Evolutionary conservation across 169 alveolate genomes (phyloP), one percentile per base, ranked within the genome.

Genomic region (Plasmodium adleri): DNA sequence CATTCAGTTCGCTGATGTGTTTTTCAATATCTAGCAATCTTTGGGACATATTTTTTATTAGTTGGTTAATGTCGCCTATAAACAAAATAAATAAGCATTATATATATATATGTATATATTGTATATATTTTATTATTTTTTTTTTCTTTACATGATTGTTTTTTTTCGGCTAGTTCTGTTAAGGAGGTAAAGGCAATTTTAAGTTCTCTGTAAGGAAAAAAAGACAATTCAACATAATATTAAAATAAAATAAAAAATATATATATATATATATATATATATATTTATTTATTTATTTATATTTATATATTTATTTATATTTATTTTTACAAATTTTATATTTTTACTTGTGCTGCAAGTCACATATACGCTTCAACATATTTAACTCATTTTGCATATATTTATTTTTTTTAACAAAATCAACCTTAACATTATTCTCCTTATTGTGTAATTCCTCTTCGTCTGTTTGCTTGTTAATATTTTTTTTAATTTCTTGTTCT

Each of bases 401-500:
- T 8, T 80, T 80, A 62, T 80, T 80, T 26, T 80, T 66, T 60
- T 80, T 80, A 26, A 67, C 47, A 15, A 80, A 32, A 47, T 80
- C 49, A 3, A 66, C 70, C 7, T 80, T 80, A 3, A 56, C 43
- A 52, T 80, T 80, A 3, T 24, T 67, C 12, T 80, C 90, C 24
- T 62, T 80, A 47, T 67, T 59, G 43, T 68, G 59, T 1, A 68
- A 12, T 15, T 32, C 50, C 15, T 80, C 90, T 52, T 80, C 90
- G 15, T 71, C 50, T 0, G 90, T 80, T 59, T 80, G 85, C 45
- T 80, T 80, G 56, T 80, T 80, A 56, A 80, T 80, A 47, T 68
- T 80, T 67, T 80, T 80, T 80, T 80, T 80, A 67, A 80, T 80
- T 80, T 80, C 90, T 56, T 67, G 54, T 68, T 80, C 90, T 60